Conservation (phyloP, 495 filamentous ascomycete genomes). For the Podospora comata region DNA sequence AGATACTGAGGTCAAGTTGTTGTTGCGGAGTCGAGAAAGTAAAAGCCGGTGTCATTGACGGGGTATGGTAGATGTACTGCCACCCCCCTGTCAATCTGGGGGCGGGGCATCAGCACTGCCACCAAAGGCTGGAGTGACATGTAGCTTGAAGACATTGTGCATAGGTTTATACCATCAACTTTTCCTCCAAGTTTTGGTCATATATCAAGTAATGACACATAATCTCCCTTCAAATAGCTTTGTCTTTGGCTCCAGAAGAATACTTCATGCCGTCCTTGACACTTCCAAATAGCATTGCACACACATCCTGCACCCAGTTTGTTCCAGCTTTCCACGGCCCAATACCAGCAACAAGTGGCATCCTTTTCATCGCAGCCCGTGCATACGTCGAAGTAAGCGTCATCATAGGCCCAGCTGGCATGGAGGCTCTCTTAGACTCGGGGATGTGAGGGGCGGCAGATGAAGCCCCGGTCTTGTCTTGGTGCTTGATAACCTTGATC, state of each 20-base stretch:
- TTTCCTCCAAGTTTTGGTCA: background rate
- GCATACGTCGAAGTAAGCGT: constrained; percentile 36
- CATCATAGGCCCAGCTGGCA: constrained; percentile 25
- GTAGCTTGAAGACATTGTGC: background rate
- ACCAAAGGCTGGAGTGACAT: background rate
- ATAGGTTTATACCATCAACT: background rate
- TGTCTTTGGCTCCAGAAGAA: constrained; percentile 12
- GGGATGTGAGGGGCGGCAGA: constrained; percentile 30
- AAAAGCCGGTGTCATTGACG: too few species aligned
- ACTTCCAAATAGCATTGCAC: constrained; percentile 29
- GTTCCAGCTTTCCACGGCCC: constrained; percentile 39
- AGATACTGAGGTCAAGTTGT: too few species aligned
- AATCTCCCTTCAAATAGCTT: constrained; percentile 10
- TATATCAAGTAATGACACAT: background rate
- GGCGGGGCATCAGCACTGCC: too few species aligned
- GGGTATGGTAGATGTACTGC: too few species aligned
- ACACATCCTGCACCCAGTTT: constrained; percentile 30
- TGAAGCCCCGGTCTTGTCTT: constrained; percentile 35
- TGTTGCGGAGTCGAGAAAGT: too few species aligned
- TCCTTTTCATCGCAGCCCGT: constrained; percentile 27
- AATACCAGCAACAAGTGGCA: constrained; percentile 31
- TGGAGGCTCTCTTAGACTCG: constrained; percentile 13
- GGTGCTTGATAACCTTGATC: constrained; percentile 40
- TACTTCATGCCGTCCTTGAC: constrained; percentile 35
- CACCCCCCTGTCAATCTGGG: too few species aligned